phyloP scores from a whole-genome alignment of 2,329 filamentous ascomycete species.

The Diaporthe sp. region DNA sequence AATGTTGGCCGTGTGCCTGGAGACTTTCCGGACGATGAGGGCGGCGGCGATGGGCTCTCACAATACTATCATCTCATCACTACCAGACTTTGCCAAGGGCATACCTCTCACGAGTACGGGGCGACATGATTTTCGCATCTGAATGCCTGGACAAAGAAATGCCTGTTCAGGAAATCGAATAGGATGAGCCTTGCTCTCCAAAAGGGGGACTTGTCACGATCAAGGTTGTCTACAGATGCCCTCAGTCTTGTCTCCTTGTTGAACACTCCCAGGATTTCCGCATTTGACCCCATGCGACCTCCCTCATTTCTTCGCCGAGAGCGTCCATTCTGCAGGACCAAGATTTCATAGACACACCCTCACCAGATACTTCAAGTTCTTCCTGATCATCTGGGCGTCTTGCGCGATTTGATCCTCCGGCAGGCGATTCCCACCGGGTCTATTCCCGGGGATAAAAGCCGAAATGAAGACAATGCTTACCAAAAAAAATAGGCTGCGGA shows the following conservation, averaged over 20 bases:
- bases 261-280: not conserved
- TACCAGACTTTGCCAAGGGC: slow-evolving; percentile 11
- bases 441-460: not conserved
- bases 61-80: slow-evolving; percentile 11
- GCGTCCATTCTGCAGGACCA: not conserved
- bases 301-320: not conserved
- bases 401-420: not conserved
- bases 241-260: not conserved
- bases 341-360: slow-evolving; percentile 4
- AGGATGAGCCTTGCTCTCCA: not conserved
- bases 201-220: not conserved
- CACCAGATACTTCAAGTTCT: not conserved
- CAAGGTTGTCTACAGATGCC: not conserved
- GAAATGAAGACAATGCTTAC: slow-evolving; percentile 16
- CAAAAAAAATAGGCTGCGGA: not conserved
- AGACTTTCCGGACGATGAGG: not conserved
- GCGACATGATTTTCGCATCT: not conserved
- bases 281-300: not conserved
- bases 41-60: not conserved
- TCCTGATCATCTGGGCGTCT: not conserved
- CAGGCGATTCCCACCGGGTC: not conserved
- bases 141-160: not conserved
- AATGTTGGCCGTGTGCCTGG: not conserved
- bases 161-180: not conserved
- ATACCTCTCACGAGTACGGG: slow-evolving; percentile 6